Conservation (phyloP, 2,329 filamentous ascomycete species). For the Penicillium sp. region DNA sequence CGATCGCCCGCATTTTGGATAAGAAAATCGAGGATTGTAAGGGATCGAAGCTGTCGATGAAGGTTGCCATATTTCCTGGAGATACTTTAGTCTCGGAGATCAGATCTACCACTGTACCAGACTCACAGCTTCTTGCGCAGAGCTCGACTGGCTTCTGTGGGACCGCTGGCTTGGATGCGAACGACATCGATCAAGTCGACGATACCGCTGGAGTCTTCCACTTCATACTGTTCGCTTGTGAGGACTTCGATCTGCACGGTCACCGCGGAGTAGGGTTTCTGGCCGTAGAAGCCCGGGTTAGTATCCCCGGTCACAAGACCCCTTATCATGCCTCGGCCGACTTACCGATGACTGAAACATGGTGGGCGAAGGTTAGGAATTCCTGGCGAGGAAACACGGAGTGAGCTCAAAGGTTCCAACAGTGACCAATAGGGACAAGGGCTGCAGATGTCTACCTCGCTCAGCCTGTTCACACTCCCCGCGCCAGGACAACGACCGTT, state of each 20-base stretch:
- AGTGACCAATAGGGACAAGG: not conserved
- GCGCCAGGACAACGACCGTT: constrained; percentile 3
- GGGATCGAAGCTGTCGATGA: constrained; percentile 86
- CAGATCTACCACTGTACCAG: not conserved
- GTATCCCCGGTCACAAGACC: constrained; percentile 4
- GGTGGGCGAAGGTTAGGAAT: constrained; percentile 2
- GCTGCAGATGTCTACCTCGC: not conserved
- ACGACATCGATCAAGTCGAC: constrained; percentile 94
- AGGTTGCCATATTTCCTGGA: constrained; percentile 83
- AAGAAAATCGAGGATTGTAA: constrained; percentile 85
- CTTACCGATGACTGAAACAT: constrained; percentile 40
- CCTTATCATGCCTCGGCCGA: constrained; percentile 8
- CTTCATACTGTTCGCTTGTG: constrained; percentile 83
- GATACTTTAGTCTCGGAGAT: constrained; percentile 8
- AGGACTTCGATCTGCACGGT: constrained; percentile 89
- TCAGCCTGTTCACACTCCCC: constrained; percentile 8
- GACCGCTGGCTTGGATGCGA: constrained; percentile 80
- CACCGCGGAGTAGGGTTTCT: constrained; percentile 90
- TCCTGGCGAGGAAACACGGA: not conserved
- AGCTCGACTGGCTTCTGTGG: constrained; percentile 84
- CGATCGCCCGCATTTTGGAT: constrained; percentile 89
- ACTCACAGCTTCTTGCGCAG: constrained; percentile 87
- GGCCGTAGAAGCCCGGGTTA: constrained; percentile 2
- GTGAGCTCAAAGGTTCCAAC: not conserved
- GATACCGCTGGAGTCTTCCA: constrained; percentile 88